A percentile compares a stretch with the other conserved stretches of the same genome.
Conservation (phyloP, 768 basidiomycete genomes). For the Leccinum uliginosum region DNA sequence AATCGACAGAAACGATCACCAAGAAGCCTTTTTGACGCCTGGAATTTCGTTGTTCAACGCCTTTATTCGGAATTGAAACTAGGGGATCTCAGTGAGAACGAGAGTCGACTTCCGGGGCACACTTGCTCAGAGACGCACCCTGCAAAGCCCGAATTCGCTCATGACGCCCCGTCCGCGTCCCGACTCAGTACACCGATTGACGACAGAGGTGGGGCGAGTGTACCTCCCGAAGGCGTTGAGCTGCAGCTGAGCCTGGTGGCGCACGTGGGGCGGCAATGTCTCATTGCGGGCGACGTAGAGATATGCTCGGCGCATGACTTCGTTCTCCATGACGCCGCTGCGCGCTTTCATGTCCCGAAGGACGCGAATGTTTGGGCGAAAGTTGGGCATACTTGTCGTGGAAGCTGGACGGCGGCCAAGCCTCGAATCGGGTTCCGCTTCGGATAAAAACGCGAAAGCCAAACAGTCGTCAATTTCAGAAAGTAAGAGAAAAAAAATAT, state of each 20-base stretch:
- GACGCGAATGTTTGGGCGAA: conserved; percentile 45
- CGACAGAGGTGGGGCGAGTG: conserved; percentile 81
- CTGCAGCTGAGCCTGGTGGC: conserved; percentile 92
- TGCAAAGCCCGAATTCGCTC: conserved; percentile 80
- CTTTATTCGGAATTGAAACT: conserved; percentile 91
- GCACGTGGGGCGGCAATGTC: conserved; percentile 79
- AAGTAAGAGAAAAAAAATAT: not conserved
- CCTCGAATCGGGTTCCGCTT: not conserved
- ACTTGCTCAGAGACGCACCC: conserved; percentile 42
- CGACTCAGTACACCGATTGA: conserved; percentile 82
- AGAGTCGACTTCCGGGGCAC: not conserved
- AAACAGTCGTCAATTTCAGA: conserved; percentile 24
- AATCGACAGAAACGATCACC: conserved; percentile 43
- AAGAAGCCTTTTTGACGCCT: conserved; percentile 89
- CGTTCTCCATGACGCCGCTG: conserved; percentile 63
- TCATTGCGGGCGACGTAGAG: conserved; percentile 92
- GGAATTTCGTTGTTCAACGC: conserved; percentile 78
- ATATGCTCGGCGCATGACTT: conserved; percentile 84
- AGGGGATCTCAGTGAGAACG: not conserved
- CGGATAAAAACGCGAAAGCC: not conserved
- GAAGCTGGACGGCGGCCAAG: too few relatives aligned
- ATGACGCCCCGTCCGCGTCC: conserved; percentile 87
- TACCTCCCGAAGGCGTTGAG: conserved; percentile 82
- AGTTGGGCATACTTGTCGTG: conserved; percentile 21
- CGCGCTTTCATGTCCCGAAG: conserved; percentile 79